Evolutionary conservation across 768 basidiomycete genomes (phyloP).

Genomic region (Auriscalpium orientale): DNA sequence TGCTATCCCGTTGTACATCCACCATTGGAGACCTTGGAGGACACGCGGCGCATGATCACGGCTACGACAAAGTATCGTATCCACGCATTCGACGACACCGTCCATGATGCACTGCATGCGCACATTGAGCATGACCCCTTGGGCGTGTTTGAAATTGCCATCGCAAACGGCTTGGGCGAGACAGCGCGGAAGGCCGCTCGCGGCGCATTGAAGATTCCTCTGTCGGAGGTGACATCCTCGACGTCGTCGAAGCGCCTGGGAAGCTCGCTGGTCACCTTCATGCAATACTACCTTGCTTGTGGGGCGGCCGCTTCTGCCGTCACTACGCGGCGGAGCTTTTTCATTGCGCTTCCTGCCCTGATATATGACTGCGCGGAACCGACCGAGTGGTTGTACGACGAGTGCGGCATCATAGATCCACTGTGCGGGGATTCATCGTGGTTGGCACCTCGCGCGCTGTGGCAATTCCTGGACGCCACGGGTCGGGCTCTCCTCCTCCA

Average conservation of each 20-base stretch:
- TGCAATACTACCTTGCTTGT: background rate
- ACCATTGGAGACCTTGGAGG: background rate
- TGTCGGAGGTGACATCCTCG: background rate
- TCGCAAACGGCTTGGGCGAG: background rate
- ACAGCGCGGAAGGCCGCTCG: background rate
- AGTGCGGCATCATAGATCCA: too few relatives aligned
- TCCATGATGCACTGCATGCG: background rate
- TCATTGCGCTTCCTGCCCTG: too few relatives aligned
- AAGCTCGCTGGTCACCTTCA: background rate
- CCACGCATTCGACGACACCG: background rate
- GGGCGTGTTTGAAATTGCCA: background rate
- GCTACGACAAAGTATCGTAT: background rate
- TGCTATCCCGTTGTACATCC: background rate
- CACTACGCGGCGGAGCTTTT: too few relatives aligned
- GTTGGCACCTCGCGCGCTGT: too few relatives aligned
- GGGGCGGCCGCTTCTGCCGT: background rate
- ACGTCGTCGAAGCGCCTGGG: background rate
- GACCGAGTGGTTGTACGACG: too few relatives aligned
- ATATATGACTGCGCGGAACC: too few relatives aligned
- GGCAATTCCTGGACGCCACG: too few relatives aligned
- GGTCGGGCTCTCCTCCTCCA: too few relatives aligned
- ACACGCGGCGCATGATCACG: background rate
- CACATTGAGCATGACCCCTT: background rate
- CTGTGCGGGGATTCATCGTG: too few relatives aligned
- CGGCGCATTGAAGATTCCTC: background rate